phyloP scores from a whole-genome alignment of 2,329 filamentous ascomycete genomes.

The Cordyceps militaris region DNA sequence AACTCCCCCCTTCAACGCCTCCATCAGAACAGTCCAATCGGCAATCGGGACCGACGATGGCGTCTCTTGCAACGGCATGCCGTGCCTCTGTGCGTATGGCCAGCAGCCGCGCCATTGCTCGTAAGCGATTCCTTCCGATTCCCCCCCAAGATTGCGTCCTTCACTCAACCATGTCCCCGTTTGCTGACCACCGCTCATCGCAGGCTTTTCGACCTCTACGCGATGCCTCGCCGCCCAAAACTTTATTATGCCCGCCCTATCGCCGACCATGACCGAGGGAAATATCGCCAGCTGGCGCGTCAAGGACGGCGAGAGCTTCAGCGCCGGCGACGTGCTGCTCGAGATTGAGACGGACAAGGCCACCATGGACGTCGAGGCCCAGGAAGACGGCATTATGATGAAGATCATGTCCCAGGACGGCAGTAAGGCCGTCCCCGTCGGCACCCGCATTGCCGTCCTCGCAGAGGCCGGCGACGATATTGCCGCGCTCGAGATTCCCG shows the following conservation, averaged over 20 bases:
- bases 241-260: conserved; percentile 86
- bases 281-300: conserved; percentile 81
- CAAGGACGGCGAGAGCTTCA: conserved; percentile 78
- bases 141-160: neutral
- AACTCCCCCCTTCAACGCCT: conserved; percentile 11
- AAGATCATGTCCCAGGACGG: conserved; percentile 74
- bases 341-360: conserved; percentile 95
- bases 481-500: conserved; percentile 63
- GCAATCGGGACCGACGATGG: conserved; percentile 43
- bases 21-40: conserved; percentile 18
- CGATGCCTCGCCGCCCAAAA: conserved; percentile 68
- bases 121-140: conserved; percentile 43
- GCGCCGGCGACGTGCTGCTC: conserved; percentile 76
- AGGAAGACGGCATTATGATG: conserved; percentile 79
- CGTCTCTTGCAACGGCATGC: conserved; percentile 58
- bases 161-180: neutral
- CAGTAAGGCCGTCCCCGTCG: conserved; percentile 70
- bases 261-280: conserved; percentile 89
- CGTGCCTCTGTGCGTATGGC: conserved; percentile 56
- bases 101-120: conserved; percentile 38
- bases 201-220: conserved; percentile 59
- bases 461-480: conserved; percentile 79
- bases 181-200: conserved; percentile 14
- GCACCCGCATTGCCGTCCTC: conserved; percentile 72
- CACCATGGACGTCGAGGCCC: conserved; percentile 89